Percentiles rank a stretch among this genome's conserved stretches.
Conservation (phyloP, 2,329 filamentous ascomycete genomes). For the Myriosclerotinia curreyana region DNA sequence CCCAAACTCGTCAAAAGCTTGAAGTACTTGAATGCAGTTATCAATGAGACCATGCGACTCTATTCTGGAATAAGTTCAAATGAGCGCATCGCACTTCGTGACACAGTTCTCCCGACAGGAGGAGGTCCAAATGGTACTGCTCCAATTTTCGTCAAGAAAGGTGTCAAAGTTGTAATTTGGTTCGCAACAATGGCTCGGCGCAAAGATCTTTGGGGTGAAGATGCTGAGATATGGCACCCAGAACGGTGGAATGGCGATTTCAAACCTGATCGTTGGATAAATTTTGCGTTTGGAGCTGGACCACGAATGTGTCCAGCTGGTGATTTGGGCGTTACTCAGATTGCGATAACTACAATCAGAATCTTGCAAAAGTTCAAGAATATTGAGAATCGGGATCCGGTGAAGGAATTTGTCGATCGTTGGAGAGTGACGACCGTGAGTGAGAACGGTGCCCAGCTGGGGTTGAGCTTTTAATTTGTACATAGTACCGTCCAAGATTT, state of each 20-base stretch:
- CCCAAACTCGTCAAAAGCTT: too few relatives aligned
- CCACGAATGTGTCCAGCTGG: constrained; percentile 8
- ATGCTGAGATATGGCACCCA: too few relatives aligned
- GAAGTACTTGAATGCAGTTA: too few relatives aligned
- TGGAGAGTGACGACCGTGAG: constrained; percentile 12
- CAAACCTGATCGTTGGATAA: constrained; percentile 18
- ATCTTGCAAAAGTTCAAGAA: background rate
- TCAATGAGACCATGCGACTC: too few relatives aligned
- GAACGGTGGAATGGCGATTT: background rate
- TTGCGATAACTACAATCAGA: background rate
- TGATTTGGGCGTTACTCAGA: constrained; percentile 6
- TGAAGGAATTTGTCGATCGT: constrained; percentile 1
- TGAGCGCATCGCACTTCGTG: background rate
- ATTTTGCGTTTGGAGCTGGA: background rate
- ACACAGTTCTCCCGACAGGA: constrained; percentile 2
- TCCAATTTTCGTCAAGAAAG: constrained; percentile 1
- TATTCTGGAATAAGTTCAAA: too few relatives aligned
- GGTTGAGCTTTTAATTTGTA: background rate
- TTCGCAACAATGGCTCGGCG: background rate
- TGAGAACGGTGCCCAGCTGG: constrained; percentile 2
- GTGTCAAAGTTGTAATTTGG: background rate
- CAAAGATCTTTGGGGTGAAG: background rate
- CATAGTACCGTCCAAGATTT: too few relatives aligned
- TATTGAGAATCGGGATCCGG: constrained; percentile 4
- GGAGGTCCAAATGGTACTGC: background rate